These are phyloP conservation scores for Vitis hybrid DNA, from an alignment of 177 flowering plant genomes.

Conservation along the genomic window DNA sequence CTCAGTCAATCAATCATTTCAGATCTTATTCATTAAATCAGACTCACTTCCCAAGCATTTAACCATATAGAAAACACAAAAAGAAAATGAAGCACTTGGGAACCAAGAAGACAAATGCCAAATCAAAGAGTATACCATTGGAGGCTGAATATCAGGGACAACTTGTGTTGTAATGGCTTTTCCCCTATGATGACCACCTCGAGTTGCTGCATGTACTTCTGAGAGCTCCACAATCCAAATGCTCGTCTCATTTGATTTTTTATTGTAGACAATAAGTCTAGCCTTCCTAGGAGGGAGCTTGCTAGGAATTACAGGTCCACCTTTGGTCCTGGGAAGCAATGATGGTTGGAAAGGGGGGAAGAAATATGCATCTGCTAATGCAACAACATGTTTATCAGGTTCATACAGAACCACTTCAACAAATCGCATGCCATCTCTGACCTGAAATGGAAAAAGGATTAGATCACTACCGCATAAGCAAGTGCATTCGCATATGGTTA, in stretches of 20 bases:
- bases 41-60: not conserved
- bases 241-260: slow-evolving; percentile 88
- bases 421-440: slow-evolving; percentile 98
- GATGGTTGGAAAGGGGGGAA: slow-evolving; percentile 99
- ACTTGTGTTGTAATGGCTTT: slow-evolving; percentile 86
- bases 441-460: slow-evolving; percentile 32
- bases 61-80: too few relatives aligned
- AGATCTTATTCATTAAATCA: too few relatives aligned
- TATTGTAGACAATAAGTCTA: slow-evolving; percentile 86
- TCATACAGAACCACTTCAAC: slow-evolving; percentile 82
- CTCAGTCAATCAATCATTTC: too few relatives aligned
- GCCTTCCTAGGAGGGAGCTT: slow-evolving; percentile 97
- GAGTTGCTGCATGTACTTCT: slow-evolving; percentile 94
- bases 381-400: slow-evolving; percentile 90
- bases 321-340: slow-evolving; percentile 78
- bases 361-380: slow-evolving; percentile 98
- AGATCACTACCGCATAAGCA: not conserved
- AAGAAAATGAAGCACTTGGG: too few relatives aligned
- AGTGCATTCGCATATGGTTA: not conserved
- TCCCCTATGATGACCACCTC: slow-evolving; percentile 99
- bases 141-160: slow-evolving; percentile 96
- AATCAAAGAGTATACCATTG: slow-evolving; percentile 62
- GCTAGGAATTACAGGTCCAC: slow-evolving; percentile 80
- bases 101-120: not conserved
- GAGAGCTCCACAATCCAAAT: slow-evolving; percentile 87